Evolutionary conservation across 768 basidiomycete genomes (phyloP), one percentile per base, ranked within the genome.

Genomic region (Boletus tylopilopsis): DNA sequence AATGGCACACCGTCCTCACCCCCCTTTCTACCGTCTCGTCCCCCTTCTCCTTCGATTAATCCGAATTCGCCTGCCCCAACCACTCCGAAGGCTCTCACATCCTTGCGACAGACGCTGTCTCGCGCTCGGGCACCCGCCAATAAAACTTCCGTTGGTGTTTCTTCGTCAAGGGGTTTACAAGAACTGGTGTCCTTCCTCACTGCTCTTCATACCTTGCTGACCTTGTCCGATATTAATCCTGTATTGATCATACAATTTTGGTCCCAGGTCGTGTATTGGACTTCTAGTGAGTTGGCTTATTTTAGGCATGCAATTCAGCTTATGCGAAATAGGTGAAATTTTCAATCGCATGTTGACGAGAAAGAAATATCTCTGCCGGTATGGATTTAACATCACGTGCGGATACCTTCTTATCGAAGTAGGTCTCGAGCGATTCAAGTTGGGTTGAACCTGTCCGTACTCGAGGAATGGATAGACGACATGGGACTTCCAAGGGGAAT

Each of bases 261-360:
- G 84, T 94, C 93, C 1, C 96, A 99, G 68, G 83, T 96, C n/a
- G 86, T 96, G 75, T 97, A 94, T 65, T 99, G 96, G 96, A 87
- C 93, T 46, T 86, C 93, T 21, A 91, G 93, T 90, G 75, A 75
- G 84, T 58, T 2, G 13, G n/a, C 66, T n/a, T 58, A 12, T 10
- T 38, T 32, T 33, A 18, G 15, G 21, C 25, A 23, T 47, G 25
- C 18, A 43, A 32, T 37, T 19, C 34, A 18, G 27, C 60, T 58
- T 12, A 55, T 39, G 46, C 45, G 57, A 42, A 24, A 45, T 33
- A 91, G 89, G 89, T 64, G 89, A 91, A 68, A 77, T 85, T 35
- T 91, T 92, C 70, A 93, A 92, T 63, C 82, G 90, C 33, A 74
- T 93, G 30, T 69, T 92, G 35, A 89, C 84, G n/a, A 82, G 94